Evolutionary conservation across 148 eudicot species (phyloP), one percentile per base, ranked within the genome.

Genomic region (Suaeda aralocaspica): DNA sequence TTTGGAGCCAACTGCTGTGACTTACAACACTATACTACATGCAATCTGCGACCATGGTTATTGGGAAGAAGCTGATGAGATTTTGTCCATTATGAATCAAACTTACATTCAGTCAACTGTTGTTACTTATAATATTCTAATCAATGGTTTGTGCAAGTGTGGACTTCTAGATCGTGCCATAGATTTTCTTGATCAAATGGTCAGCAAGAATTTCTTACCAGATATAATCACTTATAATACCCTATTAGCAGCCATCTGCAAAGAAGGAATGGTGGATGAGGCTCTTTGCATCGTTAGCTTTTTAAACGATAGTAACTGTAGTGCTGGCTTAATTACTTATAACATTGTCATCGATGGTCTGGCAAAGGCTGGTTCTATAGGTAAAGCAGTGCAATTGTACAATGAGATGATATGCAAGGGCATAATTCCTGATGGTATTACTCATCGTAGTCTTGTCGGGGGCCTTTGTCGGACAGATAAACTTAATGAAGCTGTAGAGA

Each of bases 321-420:
- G 85, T 71, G 95, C 89, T 51, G 74, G 72, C 70, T 72, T 87
- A 73, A 79, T 87, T 57, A 85, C 92, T 8, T 93, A 88, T 65
- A 90, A 90, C 72, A 88, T 81, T 41, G 79, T 90, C 76, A 85
- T 93, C 62, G 92, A 93, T 76, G 96, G 98, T 28, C 76, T 90
- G 73, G 80, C 89, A 13, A 93, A 75, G 77, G 66, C 69, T 51
- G 96, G 96, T n/a, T 70, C 68, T 34, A 87, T 90, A 94, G 83
- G 82, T 59, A 88, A 83, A 66, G 92, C 96, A 6, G 79, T 88
- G 86, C 81, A 72, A 48, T 39, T 90, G 60, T 90, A 88, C 63
- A 39, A 58, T 42, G 66, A 72, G 65, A 88, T 93, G 92, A 73
- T 78, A 5, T 78, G 76, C 45, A 74, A 56, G 33, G 85, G 85